Evolutionary conservation across 2,329 filamentous ascomycete genomes (phyloP).

Genomic region (Hypoxylon sp.): DNA sequence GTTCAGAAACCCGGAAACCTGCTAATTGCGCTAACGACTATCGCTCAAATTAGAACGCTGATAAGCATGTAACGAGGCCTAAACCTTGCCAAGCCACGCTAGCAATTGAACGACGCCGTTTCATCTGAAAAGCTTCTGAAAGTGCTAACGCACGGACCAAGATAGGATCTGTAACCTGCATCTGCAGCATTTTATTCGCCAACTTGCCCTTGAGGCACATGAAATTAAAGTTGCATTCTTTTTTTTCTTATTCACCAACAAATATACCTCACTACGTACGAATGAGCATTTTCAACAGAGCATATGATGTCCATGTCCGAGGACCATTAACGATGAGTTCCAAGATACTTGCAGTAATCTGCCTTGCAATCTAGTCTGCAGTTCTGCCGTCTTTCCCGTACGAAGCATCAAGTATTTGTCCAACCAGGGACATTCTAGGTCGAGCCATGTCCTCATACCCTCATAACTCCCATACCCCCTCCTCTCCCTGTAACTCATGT

Average conservation of each 20-base stretch:
- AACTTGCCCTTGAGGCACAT: neutral
- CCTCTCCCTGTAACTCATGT: neutral
- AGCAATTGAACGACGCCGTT: slow-evolving; percentile 27
- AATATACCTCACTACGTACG: too few relatives aligned
- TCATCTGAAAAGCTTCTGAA: slow-evolving; percentile 21
- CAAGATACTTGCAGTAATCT: neutral
- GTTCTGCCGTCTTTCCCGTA: neutral
- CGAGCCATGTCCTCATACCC: neutral
- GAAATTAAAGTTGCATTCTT: neutral
- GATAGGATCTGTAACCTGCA: neutral
- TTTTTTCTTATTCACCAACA: neutral
- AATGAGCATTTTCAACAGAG: neutral
- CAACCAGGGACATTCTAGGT: neutral
- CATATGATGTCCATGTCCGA: neutral
- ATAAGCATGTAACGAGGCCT: slow-evolving; percentile 36
- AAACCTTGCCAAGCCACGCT: slow-evolving; percentile 31
- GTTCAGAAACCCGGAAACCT: slow-evolving; percentile 41
- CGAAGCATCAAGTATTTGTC: neutral
- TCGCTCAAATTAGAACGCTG: slow-evolving; percentile 41
- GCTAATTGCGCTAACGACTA: slow-evolving; percentile 39
- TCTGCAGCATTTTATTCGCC: neutral
- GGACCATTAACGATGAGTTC: neutral
- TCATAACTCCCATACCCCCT: neutral
- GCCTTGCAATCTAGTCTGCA: neutral
- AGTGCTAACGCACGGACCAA: neutral